A percentile compares a stretch with the other conserved stretches of the same genome.
Evolutionary conservation across 352 stramenopile genomes (phyloP).

Genomic region (Globisporangium okanoganense): DNA sequence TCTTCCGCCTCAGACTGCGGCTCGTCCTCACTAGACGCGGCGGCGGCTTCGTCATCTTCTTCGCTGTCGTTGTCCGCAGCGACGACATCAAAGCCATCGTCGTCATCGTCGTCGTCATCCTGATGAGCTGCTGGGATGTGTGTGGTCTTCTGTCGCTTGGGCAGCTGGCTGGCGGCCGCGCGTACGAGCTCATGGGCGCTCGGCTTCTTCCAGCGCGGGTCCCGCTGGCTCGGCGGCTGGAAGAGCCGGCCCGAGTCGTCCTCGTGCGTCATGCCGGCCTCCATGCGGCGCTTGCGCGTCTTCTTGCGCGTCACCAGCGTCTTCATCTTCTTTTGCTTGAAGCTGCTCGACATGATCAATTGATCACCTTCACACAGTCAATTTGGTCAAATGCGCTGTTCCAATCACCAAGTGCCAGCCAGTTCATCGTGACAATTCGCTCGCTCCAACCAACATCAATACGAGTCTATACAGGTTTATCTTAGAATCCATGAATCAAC

Average conservation of each 20-base stretch:
- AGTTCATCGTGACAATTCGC: background rate
- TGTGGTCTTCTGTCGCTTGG: slow-evolving; percentile 40
- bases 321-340: slow-evolving; percentile 84
- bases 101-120: slow-evolving; percentile 12
- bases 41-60: slow-evolving; percentile 15
- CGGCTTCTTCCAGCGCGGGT: slow-evolving; percentile 75
- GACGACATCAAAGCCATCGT: slow-evolving; percentile 19
- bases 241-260: slow-evolving; percentile 68
- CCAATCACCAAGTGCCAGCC: background rate
- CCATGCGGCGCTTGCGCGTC: slow-evolving; percentile 67
- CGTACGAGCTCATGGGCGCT: slow-evolving; percentile 37
- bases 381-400: background rate
- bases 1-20: slow-evolving; percentile 17
- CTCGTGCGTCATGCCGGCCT: slow-evolving; percentile 53
- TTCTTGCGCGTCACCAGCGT: slow-evolving; percentile 77
- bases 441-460: background rate
- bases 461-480: no score
- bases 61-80: slow-evolving; percentile 15
- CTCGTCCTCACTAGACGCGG: slow-evolving; percentile 15
- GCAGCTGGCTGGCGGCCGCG: slow-evolving; percentile 16
- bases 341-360: slow-evolving; percentile 77
- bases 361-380: background rate
- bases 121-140: slow-evolving; percentile 5
- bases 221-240: slow-evolving; percentile 62
- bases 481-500: no score